These are phyloP conservation scores for Neostapfia colusana DNA, from an alignment of 176 grass and related monocot genomes.

Conservation along the genomic window DNA sequence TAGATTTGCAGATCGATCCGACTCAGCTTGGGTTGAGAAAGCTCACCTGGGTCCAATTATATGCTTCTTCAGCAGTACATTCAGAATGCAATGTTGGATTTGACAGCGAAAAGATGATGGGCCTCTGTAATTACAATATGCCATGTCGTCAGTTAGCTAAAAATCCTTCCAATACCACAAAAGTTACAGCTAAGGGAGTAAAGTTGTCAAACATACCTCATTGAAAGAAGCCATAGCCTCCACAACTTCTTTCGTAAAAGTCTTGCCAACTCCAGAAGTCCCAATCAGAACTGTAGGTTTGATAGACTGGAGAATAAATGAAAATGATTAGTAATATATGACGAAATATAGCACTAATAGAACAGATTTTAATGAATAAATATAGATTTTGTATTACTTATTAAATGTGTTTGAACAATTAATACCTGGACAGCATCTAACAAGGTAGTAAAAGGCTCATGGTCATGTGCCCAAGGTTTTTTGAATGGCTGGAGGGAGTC, in stretches of 20 bases:
- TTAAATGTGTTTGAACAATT: conserved; percentile 29
- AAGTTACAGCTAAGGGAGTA: conserved; percentile 16
- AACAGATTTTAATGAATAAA: conserved; percentile 12
- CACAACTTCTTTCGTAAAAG: conserved; percentile 86
- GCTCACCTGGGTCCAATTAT: conserved; percentile 77
- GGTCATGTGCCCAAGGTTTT: conserved; percentile 90
- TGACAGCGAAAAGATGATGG: conserved; percentile 83
- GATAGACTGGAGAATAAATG: conserved; percentile 61
- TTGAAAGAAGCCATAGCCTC: conserved; percentile 93
- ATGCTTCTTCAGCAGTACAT: conserved; percentile 95
- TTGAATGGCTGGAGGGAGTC: conserved; percentile 86
- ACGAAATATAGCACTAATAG: conserved; percentile 17
- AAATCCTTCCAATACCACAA: background rate
- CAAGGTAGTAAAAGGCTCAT: conserved; percentile 69
- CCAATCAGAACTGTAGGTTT: conserved; percentile 97
- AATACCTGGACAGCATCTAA: conserved; percentile 81
- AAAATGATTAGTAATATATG: conserved; percentile 33
- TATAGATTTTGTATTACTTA: background rate
- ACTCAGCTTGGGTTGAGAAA: background rate
- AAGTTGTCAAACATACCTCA: conserved; percentile 46
- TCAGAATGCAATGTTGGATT: conserved; percentile 94
- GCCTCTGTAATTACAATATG: conserved; percentile 55
- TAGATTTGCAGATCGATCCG: background rate
- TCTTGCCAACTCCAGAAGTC: conserved; percentile 82
- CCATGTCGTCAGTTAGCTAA: conserved; percentile 8